These are phyloP conservation scores for Rhinocladiella similis DNA, from an alignment of 2,329 filamentous ascomycete genomes.

Conservation along the genomic window DNA sequence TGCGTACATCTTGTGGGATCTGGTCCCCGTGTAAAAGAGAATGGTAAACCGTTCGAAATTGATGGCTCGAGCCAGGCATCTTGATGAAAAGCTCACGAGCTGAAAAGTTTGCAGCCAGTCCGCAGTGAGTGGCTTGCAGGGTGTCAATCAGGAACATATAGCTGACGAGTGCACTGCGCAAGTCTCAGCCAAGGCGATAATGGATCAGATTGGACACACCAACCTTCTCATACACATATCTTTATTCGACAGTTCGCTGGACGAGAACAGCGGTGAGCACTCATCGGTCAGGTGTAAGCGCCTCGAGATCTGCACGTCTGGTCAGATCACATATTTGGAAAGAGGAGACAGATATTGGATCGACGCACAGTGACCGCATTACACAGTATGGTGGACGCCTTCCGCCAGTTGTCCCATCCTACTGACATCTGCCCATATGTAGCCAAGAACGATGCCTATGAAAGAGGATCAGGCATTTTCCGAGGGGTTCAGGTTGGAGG, in stretches of 20 bases:
- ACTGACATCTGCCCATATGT: constrained; percentile 5
- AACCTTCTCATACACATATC: not conserved
- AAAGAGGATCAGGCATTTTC: not conserved
- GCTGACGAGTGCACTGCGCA: constrained; percentile 6
- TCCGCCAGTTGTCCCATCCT: constrained; percentile 1
- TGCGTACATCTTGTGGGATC: constrained; percentile 5
- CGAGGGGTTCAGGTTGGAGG: not conserved
- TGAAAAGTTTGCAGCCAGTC: not conserved
- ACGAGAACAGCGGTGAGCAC: constrained; percentile 2
- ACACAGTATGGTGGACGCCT: constrained; percentile 1
- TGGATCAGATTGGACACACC: not conserved
- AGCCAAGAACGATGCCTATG: constrained; percentile 1
- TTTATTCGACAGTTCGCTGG: not conserved
- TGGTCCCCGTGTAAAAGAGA: constrained; percentile 5
- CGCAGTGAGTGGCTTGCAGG: constrained; percentile 5
- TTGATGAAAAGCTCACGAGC: constrained; percentile 6
- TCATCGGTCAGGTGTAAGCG: constrained; percentile 14
- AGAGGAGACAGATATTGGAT: too few relatives aligned
- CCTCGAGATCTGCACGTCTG: constrained; percentile 11
- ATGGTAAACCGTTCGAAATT: constrained; percentile 3
- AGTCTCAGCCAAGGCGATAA: not conserved
- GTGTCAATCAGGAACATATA: constrained; percentile 10
- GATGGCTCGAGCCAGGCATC: constrained; percentile 6
- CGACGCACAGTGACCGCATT: constrained; percentile 11
- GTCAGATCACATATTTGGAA: not conserved